These are phyloP conservation scores for Rhodotorula diobovata DNA, from an alignment of 768 basidiomycete genomes.

Conservation along the genomic window DNA sequence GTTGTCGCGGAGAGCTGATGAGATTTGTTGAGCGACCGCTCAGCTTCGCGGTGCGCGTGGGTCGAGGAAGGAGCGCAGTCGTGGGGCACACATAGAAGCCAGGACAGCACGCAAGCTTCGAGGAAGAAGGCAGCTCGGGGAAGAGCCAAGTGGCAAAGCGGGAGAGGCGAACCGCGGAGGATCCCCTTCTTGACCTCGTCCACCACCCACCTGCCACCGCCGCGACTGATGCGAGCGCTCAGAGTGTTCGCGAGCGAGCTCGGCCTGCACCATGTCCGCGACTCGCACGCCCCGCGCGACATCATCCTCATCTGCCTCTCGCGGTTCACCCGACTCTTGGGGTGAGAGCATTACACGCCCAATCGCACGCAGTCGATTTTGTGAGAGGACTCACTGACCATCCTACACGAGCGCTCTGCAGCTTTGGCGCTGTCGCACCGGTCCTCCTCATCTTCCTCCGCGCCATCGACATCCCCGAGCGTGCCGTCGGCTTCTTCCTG, in stretches of 20 bases:
- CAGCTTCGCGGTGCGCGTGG: no score
- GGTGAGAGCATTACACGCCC: conserved; percentile 3
- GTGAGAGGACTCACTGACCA: no score
- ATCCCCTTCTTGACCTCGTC: no score
- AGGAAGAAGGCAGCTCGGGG: no score
- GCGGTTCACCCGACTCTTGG: conserved; percentile 12
- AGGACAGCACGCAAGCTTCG: no score
- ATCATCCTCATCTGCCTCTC: conserved; percentile 6
- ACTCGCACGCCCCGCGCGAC: conserved; percentile 10
- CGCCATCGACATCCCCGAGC: conserved; percentile 40
- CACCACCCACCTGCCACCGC: background rate
- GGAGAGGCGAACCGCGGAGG: no score
- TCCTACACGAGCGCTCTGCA: conserved; percentile 27
- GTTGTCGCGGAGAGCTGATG: no score
- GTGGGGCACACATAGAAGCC: no score
- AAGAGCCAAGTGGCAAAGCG: no score
- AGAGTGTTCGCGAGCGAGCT: background rate
- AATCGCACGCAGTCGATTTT: conserved; percentile 17
- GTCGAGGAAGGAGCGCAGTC: no score
- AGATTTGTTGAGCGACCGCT: no score
- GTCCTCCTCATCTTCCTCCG: conserved; percentile 27
- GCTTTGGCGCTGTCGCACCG: conserved; percentile 39
- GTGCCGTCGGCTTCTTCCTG: conserved; percentile 45
- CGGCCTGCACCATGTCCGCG: conserved; percentile 12
- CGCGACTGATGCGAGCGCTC: no score